Evolutionary conservation across 306 rosid species (phyloP), one percentile per base, ranked within the genome.

Genomic region (Cyclanthera cordifolia): DNA sequence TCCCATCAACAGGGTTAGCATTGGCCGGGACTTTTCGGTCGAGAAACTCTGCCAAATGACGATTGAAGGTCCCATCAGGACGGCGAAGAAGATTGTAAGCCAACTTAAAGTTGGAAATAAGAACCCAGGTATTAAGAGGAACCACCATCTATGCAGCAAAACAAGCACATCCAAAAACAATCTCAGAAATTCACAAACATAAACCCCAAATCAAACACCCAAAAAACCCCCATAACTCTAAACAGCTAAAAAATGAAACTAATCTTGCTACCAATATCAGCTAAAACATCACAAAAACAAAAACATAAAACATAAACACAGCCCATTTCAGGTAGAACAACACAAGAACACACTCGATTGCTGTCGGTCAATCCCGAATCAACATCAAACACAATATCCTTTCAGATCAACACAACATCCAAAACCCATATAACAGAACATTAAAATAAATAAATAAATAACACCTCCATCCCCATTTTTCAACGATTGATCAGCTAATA

Each of bases 51-150:
- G 49, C 49, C 49, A 45, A 45, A 45, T 45, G 49, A 0, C 49
- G 49, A 45, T 45, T 45, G 49, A 45, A 45, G n/a, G 49, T 45
- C 5, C 49, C 99, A 61, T 93, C 99, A 47, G 97, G 97, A 2
- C 95, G 99, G 6, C 99, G 99, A 1, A 93, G 99, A 78, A 93
- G 95, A 75, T 86, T 93, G 83, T 93, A 93, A 14, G 99, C 86
- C 76, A 93, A 58, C 90, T 93, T 93, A 78, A 93, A 93, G 77
- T 90, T 88, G 49, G 99, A 93, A 80, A 93, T 93, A 64, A 93
- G 84, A 72, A 93, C 99, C 99, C 99, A 93, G 81, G 95, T 93
- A 73, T 93, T 93, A 72, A 90, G 74, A 6, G 99, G 99, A 66
- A 93, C 99, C 84, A 90, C 99, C 88, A 59, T 86, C 99, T 93